Evolutionary conservation across 306 rosid species (phyloP).

Genomic region (Glycine latifolia): DNA sequence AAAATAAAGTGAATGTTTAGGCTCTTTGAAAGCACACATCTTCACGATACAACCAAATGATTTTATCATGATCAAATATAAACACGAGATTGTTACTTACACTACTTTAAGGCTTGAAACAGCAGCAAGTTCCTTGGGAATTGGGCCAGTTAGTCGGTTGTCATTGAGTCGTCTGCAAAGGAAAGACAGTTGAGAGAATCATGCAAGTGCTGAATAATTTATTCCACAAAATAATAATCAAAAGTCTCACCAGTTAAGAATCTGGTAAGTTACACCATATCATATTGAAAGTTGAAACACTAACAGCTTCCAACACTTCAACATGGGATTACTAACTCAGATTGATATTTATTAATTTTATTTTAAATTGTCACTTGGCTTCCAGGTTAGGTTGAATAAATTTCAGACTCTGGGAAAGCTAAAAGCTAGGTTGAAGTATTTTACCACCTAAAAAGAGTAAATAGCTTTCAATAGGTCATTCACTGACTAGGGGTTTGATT

Average conservation of each 20-base stretch:
- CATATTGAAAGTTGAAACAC: constrained; percentile 4
- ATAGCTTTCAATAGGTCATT: neutral
- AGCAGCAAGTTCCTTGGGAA: constrained; percentile 76
- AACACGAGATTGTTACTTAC: constrained; percentile 60
- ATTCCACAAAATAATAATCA: neutral
- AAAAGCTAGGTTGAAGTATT: constrained; percentile 15
- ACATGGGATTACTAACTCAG: constrained; percentile 9
- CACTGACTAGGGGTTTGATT: neutral
- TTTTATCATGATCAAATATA: neutral
- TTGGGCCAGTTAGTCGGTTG: constrained; percentile 77
- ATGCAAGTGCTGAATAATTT: constrained; percentile 34
- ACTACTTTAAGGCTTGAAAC: constrained; percentile 92
- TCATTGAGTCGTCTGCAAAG: constrained; percentile 85
- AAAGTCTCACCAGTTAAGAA: neutral
- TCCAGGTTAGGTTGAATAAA: neutral
- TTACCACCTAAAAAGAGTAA: neutral
- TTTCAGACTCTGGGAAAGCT: neutral
- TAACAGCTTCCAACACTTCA: constrained; percentile 14
- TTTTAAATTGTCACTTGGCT: neutral
- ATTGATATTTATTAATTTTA: neutral
- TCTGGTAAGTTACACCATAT: neutral
- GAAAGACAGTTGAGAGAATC: constrained; percentile 36
- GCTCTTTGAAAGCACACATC: constrained; percentile 7
- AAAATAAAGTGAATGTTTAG: constrained; percentile 43
- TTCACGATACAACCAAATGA: neutral